Conservation (phyloP, 257 asterid species). For the Solanum sparsipilum region DNA sequence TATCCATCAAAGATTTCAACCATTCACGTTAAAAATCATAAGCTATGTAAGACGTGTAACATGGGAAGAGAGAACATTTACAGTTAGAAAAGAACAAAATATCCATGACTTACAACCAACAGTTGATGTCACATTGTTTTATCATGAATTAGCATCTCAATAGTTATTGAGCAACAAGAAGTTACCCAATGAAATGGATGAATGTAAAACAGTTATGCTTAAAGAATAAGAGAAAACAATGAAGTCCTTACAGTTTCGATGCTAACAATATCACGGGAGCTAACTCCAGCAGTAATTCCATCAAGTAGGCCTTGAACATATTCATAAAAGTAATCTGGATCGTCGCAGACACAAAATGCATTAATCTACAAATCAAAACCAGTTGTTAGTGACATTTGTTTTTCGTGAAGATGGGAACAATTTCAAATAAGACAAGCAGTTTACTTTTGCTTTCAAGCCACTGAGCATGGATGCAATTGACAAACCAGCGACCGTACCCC, state of each 20-base stretch:
- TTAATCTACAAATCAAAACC: conserved; percentile 36
- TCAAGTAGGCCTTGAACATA: conserved; percentile 70
- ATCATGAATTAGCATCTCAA: not conserved
- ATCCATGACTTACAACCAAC: not conserved
- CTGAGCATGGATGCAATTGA: conserved; percentile 72
- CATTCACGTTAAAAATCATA: not conserved
- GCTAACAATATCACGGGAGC: conserved; percentile 62
- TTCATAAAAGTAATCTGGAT: conserved; percentile 80
- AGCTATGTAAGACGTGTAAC: not conserved
- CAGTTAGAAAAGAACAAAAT: not conserved
- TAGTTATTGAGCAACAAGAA: not conserved
- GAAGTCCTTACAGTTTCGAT: conserved; percentile 54
- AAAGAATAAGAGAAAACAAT: not conserved
- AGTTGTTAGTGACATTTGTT: not conserved
- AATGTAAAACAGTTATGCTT: not conserved
- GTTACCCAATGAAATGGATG: not conserved
- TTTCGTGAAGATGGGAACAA: not conserved
- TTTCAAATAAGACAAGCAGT: not conserved
- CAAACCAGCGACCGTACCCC: conserved; percentile 93
- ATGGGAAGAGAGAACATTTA: not conserved
- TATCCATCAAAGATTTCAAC: not conserved
- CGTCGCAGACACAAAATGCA: conserved; percentile 86
- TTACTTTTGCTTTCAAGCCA: conserved; percentile 63
- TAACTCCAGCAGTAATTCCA: conserved; percentile 70
- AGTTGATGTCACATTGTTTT: not conserved